These are phyloP conservation scores for Corymbia maculata DNA, from an alignment of 345 rosid genomes.

Conservation along the genomic window DNA sequence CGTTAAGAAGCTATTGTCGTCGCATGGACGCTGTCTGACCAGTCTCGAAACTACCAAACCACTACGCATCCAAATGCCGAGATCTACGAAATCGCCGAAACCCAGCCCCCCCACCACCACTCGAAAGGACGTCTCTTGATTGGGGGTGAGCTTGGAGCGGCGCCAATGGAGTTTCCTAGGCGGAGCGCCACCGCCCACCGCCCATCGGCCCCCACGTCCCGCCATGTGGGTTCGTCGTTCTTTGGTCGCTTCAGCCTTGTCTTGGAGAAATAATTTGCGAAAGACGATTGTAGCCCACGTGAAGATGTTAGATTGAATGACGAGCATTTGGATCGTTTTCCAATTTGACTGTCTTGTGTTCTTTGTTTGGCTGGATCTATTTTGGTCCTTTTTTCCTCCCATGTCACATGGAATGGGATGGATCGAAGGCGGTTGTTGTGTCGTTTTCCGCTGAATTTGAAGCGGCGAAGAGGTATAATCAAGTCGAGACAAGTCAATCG, in stretches of 20 bases:
- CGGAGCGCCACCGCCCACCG: neutral
- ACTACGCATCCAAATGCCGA: neutral
- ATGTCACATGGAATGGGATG: neutral
- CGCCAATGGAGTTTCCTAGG: neutral
- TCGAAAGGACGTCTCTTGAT: neutral
- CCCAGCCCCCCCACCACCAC: neutral
- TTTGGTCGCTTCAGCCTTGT: neutral
- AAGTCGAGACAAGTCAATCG: neutral
- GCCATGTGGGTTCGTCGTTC: neutral
- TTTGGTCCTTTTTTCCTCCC: neutral
- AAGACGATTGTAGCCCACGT: neutral
- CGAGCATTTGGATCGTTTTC: neutral
- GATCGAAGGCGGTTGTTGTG: fast-evolving
- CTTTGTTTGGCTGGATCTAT: neutral
- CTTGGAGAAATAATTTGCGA: neutral
- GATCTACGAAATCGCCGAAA: neutral
- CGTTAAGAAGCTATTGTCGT: neutral
- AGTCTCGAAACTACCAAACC: neutral
- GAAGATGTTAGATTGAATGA: neutral
- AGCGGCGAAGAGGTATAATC: fast-evolving
- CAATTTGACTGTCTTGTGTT: neutral
- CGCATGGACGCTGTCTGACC: neutral
- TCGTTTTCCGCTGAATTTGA: neutral
- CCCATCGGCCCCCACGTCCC: neutral
- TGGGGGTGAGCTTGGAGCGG: neutral